Percentiles rank a stretch among this genome's conserved stretches.
Evolutionary conservation across 1,284 basidiomycete species (phyloP).

Genomic region (Fomitiporia mediterranea): DNA sequence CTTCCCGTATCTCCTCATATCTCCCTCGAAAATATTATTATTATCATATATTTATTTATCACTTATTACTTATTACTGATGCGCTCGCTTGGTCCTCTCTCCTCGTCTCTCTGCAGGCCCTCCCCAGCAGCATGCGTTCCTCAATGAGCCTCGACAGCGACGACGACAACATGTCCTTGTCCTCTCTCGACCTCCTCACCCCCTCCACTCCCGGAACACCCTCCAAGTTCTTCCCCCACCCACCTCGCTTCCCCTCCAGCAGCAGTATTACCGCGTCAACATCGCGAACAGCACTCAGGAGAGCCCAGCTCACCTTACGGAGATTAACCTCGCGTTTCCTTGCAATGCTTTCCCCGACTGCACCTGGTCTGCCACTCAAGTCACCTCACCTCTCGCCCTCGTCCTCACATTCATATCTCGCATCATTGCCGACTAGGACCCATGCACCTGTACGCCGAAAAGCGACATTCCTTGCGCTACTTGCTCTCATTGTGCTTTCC

Average conservation of each 20-base stretch:
- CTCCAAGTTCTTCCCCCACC: slow-evolving; percentile 5
- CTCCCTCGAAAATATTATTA: not conserved
- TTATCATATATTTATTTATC: not conserved
- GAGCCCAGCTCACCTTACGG: not conserved
- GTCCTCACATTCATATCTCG: not conserved
- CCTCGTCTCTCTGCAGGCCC: not conserved
- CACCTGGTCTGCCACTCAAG: slow-evolving; percentile 3
- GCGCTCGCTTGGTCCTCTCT: not conserved
- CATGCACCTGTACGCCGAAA: slow-evolving; percentile 24
- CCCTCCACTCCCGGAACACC: slow-evolving; percentile 1
- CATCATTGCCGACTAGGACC: not conserved
- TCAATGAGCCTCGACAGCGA: not conserved
- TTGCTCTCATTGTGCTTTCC: slow-evolving; percentile 44
- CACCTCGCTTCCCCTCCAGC: not conserved
- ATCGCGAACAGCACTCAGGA: not conserved
- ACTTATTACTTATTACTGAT: no score
- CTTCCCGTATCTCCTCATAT: not conserved
- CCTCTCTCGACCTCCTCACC: slow-evolving; percentile 2
- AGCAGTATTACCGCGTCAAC: not conserved
- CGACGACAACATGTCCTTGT: slow-evolving; percentile 6
- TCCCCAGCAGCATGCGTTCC: not conserved
- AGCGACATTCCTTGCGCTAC: slow-evolving; percentile 48
- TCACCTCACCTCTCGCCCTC: slow-evolving; percentile 1
- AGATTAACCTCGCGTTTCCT: not conserved
- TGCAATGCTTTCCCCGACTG: not conserved